Conservation (phyloP, 352 stramenopile genomes). For the Ochromonadaceae sp. region DNA sequence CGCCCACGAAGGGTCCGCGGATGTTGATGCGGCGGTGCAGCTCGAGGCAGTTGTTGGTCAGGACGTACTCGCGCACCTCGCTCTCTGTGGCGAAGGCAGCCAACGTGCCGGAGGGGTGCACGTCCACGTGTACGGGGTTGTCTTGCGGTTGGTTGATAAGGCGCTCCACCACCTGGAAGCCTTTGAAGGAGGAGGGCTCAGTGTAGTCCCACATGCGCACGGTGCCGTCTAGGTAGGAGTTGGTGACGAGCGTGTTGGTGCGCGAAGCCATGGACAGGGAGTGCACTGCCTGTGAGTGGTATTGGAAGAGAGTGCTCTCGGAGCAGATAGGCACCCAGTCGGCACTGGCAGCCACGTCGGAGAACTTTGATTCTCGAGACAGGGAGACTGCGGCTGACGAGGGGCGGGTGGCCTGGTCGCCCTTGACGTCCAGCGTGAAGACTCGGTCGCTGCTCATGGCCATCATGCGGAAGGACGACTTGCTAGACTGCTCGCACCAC, state of each 20-base stretch:
- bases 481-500: too few species aligned
- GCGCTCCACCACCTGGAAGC: not conserved
- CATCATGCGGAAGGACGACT: too few species aligned
- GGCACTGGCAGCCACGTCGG: too few species aligned
- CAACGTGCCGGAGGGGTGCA: not conserved
- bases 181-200: not conserved
- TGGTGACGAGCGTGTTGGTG: not conserved
- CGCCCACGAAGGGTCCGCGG: not conserved
- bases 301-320: not conserved
- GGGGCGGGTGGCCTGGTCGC: too few species aligned
- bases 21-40: not conserved
- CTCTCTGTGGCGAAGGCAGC: not conserved
- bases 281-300: not conserved
- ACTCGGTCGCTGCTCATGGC: too few species aligned
- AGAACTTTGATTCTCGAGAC: too few species aligned
- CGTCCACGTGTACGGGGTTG: not conserved
- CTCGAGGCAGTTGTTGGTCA: not conserved
- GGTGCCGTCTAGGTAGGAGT: not conserved
- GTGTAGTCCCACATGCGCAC: constrained; percentile 2
- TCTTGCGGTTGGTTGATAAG: not conserved
- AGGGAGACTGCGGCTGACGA: too few species aligned
- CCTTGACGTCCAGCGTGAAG: too few species aligned
- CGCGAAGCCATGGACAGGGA: not conserved
- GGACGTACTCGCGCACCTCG: not conserved
- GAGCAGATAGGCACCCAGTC: too few species aligned